Evolutionary conservation across 2,329 filamentous ascomycete genomes (phyloP).

Genomic region (Diatrype stigma): DNA sequence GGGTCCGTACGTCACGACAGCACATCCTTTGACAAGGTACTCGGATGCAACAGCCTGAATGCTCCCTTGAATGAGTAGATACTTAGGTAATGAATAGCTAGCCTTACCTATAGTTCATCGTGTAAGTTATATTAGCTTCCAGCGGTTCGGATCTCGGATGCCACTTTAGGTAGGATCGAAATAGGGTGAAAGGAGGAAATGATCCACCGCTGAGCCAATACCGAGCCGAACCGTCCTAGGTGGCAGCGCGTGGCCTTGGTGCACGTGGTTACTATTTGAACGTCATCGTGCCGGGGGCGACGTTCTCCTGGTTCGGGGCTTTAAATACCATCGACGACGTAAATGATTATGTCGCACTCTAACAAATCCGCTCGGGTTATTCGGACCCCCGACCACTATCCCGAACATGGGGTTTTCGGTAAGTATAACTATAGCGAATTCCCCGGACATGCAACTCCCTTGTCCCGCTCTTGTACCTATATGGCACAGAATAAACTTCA

Average conservation of each 20-base stretch:
- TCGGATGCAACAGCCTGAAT: no score
- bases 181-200: not conserved
- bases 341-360: not conserved
- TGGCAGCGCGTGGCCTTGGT: not conserved
- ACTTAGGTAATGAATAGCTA: not conserved
- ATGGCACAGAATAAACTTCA: no score
- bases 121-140: not conserved
- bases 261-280: not conserved
- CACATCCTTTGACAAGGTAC: no score
- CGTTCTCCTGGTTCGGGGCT: not conserved
- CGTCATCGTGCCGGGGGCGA: not conserved
- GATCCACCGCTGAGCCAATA: not conserved
- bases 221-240: not conserved
- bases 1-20: no score
- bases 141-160: not conserved
- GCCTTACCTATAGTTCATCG: not conserved
- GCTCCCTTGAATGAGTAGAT: not conserved
- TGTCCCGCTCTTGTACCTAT: not conserved
- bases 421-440: not conserved
- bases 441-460: not conserved
- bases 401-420: not conserved
- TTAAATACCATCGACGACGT: not conserved
- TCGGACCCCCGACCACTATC: not conserved
- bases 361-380: not conserved
- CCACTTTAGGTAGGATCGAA: not conserved